Base-by-base conservation (phyloP, 352 stramenopile genomes). In the Peronospora belbahrii region DNA sequence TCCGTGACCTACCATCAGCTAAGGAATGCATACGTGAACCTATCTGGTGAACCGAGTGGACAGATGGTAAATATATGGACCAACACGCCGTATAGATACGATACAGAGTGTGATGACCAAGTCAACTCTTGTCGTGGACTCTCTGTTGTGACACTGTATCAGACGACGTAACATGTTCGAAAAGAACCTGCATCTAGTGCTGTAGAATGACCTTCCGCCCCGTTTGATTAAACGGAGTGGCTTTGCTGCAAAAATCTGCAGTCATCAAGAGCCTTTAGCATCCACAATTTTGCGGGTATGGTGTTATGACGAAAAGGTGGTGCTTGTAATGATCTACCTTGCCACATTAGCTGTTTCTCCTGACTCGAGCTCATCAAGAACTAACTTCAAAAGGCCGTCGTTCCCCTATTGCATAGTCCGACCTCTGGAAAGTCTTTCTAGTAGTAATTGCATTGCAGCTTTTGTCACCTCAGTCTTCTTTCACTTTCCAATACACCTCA, bases 401-500 rank as follows among this genome's bases (percentile, higher is more conserved):
- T 17, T n/a, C 34, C 39, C 9, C 41, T 36, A 31, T 34, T 48
- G 42, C 2, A 44, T 39, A 19, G 25, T 52, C 44, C 35, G 23
- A 30, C 34, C 15, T 20, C 4, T 18, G 13, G 18, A 18, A 14
- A 18, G 27, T 2, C 4, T n/a, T n/a, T 14, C 5, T 10, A 32
- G 8, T 2, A n/a, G n/a, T n/a, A 22, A n/a, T 32, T 20, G 14
- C 6, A 17, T 17, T 23, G 13, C 37, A 19, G 7, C 38, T 59
- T 24, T 47, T 17, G 31, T 19, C 31, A 25, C 23, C 37, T 44
- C 28, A 27, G 43, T 53, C 28, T 56, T 34, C 11, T 28, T 42
- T 55, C 59, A 67, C 36, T 67, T 54, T 10, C 33, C 48, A 57
- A 67, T 64, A 57, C 18, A 4, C 47, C 30, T 42, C 17, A 31